These are phyloP conservation scores for Coccinonectria pachysandricola DNA, from an alignment of 2,329 filamentous ascomycete genomes.

Conservation along the genomic window DNA sequence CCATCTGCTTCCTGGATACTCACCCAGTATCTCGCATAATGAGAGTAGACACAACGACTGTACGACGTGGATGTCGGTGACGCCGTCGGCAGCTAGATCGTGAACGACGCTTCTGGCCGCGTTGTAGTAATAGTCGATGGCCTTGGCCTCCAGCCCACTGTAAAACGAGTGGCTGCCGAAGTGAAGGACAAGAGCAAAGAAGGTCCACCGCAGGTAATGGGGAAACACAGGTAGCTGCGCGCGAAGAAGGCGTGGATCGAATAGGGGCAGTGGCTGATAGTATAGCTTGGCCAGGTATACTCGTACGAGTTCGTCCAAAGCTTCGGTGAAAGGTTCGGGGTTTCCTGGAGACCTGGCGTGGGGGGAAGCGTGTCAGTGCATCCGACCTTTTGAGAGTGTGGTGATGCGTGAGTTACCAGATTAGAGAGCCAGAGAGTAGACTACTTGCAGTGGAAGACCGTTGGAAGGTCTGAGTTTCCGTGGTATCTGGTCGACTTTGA, in stretches of 20 bases:
- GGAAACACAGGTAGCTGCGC: constrained; percentile 5
- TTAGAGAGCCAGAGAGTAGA: background rate
- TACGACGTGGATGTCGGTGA: constrained; percentile 6
- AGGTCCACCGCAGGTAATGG: constrained; percentile 12
- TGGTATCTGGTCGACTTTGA: no score
- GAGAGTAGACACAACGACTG: constrained; percentile 12
- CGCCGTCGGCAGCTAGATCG: constrained; percentile 10
- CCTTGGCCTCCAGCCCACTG: constrained; percentile 7
- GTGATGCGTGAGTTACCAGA: no score
- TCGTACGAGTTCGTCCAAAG: constrained; percentile 3
- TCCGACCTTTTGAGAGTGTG: no score
- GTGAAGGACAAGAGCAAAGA: constrained; percentile 7
- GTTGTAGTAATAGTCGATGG: constrained; percentile 12
- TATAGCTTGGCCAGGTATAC: constrained; percentile 10
- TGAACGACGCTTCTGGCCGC: constrained; percentile 9
- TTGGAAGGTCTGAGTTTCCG: no score
- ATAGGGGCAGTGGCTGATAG: constrained; percentile 10
- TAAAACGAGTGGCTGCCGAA: constrained; percentile 9
- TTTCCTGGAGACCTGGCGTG: constrained; percentile 9
- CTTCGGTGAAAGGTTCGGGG: constrained; percentile 8
- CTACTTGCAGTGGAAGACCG: constrained; percentile 1
- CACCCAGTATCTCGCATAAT: constrained; percentile 13
- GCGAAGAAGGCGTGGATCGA: constrained; percentile 5
- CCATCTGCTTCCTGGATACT: no score
- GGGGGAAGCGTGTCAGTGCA: no score